Percentiles rank a stretch among this genome's conserved stretches.
Evolutionary conservation across 176 grass and related monocot species (phyloP).

Genomic region (Oryza rufipogon): DNA sequence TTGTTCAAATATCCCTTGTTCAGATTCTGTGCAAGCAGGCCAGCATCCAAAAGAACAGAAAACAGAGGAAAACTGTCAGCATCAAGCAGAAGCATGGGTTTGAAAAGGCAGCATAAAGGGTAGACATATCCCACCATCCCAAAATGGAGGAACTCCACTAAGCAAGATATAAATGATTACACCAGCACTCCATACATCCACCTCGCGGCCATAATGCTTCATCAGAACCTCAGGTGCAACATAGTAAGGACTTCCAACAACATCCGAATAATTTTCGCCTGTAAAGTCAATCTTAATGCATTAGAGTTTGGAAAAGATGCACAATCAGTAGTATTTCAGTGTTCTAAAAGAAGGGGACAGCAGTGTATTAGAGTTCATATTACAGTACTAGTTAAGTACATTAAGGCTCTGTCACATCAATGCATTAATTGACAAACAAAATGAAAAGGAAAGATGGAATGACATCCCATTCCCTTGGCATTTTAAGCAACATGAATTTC

Average conservation of each 20-base stretch:
- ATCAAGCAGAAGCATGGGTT: conserved; percentile 16
- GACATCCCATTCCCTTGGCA: conserved; percentile 12
- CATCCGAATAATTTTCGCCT: conserved; percentile 68
- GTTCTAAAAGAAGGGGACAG: background rate
- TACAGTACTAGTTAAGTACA: background rate
- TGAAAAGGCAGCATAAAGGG: background rate
- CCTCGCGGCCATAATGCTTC: conserved; percentile 62
- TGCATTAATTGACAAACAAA: background rate
- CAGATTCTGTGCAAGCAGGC: conserved; percentile 51
- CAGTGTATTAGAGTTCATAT: conserved; percentile 6
- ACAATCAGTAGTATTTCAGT: background rate
- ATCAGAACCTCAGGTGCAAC: conserved; percentile 75
- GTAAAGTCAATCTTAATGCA: conserved; percentile 37
- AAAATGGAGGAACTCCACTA: conserved; percentile 80
- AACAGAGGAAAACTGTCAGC: background rate
- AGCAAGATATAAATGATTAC: conserved; percentile 79
- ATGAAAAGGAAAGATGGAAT: background rate
- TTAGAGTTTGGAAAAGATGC: background rate
- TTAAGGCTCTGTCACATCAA: background rate
- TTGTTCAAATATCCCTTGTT: conserved; percentile 84
- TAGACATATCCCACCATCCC: conserved; percentile 60
- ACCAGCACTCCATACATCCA: conserved; percentile 77
- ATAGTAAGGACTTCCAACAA: conserved; percentile 88
- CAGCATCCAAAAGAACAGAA: conserved; percentile 25
- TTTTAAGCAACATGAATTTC: conserved; percentile 5